Percentiles rank a stretch among this genome's conserved stretches.
Conservation (phyloP, 805 yeast species). For the Torulaspora microellipsoides region DNA sequence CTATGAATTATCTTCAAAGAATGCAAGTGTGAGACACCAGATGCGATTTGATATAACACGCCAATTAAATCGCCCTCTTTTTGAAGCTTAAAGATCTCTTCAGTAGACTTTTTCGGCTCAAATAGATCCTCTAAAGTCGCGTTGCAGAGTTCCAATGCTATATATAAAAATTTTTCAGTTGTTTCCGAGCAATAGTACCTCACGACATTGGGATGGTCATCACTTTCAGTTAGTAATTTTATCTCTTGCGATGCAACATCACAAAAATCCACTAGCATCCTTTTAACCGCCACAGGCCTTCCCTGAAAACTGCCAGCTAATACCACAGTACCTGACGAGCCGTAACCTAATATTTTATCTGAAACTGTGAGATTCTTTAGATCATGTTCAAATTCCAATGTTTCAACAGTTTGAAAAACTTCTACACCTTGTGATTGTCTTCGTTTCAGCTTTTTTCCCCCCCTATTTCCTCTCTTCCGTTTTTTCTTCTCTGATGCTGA, state of each 20-base stretch:
- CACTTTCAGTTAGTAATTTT: constrained; percentile 81
- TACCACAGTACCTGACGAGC: constrained; percentile 95
- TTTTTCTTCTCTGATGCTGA: constrained; percentile 37
- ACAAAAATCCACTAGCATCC: constrained; percentile 89
- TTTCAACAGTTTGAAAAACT: constrained; percentile 5
- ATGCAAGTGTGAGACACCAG: constrained; percentile 83
- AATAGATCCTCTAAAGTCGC: constrained; percentile 85
- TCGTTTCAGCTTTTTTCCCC: constrained; percentile 60
- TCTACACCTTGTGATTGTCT: constrained; percentile 6
- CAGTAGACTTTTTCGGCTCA: constrained; percentile 43
- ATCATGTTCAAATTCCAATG: constrained; percentile 24
- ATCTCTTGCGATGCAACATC: constrained; percentile 94
- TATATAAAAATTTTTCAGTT: constrained; percentile 80
- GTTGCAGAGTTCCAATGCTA: constrained; percentile 87
- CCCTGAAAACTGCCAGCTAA: constrained; percentile 85
- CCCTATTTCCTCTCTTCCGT: constrained; percentile 81
- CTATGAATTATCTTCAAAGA: constrained; percentile 89
- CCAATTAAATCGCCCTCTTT: constrained; percentile 46
- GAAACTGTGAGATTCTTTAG: constrained; percentile 58
- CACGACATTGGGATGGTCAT: constrained; percentile 93
- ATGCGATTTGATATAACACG: constrained; percentile 68
- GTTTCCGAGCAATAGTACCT: constrained; percentile 92
- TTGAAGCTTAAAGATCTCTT: constrained; percentile 37
- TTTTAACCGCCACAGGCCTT: constrained; percentile 91
- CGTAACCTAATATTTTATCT: constrained; percentile 81